Base-by-base conservation (phyloP, 2,329 filamentous ascomycete species). In the Colletotrichum euphorbiae region DNA sequence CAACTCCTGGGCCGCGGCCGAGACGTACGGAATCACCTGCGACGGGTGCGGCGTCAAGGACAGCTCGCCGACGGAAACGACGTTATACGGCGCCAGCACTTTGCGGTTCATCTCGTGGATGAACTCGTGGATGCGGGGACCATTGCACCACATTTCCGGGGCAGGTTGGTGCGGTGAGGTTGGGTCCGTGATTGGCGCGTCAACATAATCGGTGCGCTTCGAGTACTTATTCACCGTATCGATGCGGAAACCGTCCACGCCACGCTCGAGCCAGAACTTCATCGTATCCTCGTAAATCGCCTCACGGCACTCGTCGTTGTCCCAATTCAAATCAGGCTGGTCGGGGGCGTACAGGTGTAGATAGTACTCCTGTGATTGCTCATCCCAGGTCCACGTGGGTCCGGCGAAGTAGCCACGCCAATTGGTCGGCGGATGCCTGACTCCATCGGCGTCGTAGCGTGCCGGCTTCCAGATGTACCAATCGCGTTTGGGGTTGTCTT, bases 261-360 rank as follows among this genome's bases (percentile, higher is more conserved):
- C 90, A 6, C 87, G 86, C 62, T 93, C 83, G 0, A 94, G 83
- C 92, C 92, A 94, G 76, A 93, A 94, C 0, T 83, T 82, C 84
- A 93, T 90, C 5, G 90, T 87, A 6, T 80, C 75, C 6, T 89
- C 82, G 73, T 93, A 90, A 1, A 93, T 89, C 0, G 89, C 91
- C 58, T 88, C 81, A 6, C 90, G 86, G 7, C 91, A 89, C 2
- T 86, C 85, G 0, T 84, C 82, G 55, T 90, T 90, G 62, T 93
- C 90, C 91, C 91, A 94, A 74, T 94, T 94, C 17, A 94, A 81
- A 71, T 94, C 92, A 0, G 92, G 92, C 74, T 94, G 92, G 54
- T 90, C 87, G 0, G 86, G 82, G 1, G 87, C 86, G 74, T 92
- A 94, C 1, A 94, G 81, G 70, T 85, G 84, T 1, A 88, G 77